Conservation (phyloP, 345 rosid genomes). For the Xanthoceras sorbifolium region DNA sequence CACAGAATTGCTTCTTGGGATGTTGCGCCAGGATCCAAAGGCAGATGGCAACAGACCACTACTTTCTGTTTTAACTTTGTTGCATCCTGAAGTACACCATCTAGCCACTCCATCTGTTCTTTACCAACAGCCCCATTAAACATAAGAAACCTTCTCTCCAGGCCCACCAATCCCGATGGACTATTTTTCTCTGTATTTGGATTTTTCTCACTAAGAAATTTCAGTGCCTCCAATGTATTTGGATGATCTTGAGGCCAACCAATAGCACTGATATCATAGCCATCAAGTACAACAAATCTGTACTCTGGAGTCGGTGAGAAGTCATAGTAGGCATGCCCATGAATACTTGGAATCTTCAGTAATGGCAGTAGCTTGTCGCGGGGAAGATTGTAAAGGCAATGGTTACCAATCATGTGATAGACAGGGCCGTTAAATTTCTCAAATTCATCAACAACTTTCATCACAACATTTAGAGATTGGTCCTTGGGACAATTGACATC, state of each 20-base stretch:
- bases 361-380: constrained; percentile 73
- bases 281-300: constrained; percentile 79
- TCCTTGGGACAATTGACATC: constrained; percentile 80
- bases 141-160: constrained; percentile 84
- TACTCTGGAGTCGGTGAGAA: constrained; percentile 71
- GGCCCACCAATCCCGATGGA: constrained; percentile 63
- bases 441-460: constrained; percentile 55
- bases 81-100: constrained; percentile 65
- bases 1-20: constrained; percentile 65
- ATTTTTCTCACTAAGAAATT: constrained; percentile 63
- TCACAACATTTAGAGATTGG: constrained; percentile 56
- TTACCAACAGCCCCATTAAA: constrained; percentile 89
- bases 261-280: constrained; percentile 83
- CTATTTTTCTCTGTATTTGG: constrained; percentile 86
- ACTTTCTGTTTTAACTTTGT: constrained; percentile 65
- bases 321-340: constrained; percentile 73
- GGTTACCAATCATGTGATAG: constrained; percentile 92
- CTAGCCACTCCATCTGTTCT: constrained; percentile 78
- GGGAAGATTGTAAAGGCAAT: constrained; percentile 94
- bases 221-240: constrained; percentile 60
- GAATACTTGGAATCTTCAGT: constrained; percentile 54
- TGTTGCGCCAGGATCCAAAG: constrained; percentile 65
- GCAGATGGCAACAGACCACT: constrained; percentile 82
- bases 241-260: constrained; percentile 87
- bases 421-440: constrained; percentile 67